Evolutionary conservation across 2,329 filamentous ascomycete species (phyloP), one percentile per base, ranked within the genome.

Genomic region (Arthroderma sp.): DNA sequence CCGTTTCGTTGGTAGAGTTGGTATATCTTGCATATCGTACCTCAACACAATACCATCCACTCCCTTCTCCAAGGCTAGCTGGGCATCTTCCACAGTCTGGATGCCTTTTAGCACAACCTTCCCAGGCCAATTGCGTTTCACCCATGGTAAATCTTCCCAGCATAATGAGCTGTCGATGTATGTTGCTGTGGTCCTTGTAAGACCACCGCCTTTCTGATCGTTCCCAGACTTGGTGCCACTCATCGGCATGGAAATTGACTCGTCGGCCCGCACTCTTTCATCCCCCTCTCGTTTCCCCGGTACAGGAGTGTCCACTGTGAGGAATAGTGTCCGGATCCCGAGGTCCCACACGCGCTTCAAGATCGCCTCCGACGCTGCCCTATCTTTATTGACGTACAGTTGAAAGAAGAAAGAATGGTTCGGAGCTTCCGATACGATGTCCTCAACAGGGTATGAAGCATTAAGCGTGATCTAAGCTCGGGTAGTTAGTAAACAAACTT

Each of bases 331-430:
- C 45, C 69, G 67, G 8, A 73, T 65, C 1, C 73, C 72, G 1
- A 67, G 56, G 30, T 60, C 57, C 5, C 65, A 62, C 1, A 74
- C 72, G 15, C 68, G 57, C 7, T 54, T 57, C 2, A 81, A 57
- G 1, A 79, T 58, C 1, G 61, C 60, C 49, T 71, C 70, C 10
- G 73, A 73, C 46, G 74, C 72, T 6, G 55, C 45, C 0, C 74
- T 65, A 49, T 77, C 65, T 52, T 72, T 73, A 57, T 79, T 71
- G 42, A 80, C 73, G 52, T 81, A 81, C 4, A 81, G 64, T 55
- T 80, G 77, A 54, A 78, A 78, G 63, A 78, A 76, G 44, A 71
- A 60, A 5, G 59, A 58, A 8, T 39, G 39, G 6, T 27, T 8
- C 39, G 9, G 7, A 2, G 29, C 9, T 41, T 11, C 9, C 39